Conservation (phyloP, 2,329 filamentous ascomycete genomes). For the Microsporum canis region DNA sequence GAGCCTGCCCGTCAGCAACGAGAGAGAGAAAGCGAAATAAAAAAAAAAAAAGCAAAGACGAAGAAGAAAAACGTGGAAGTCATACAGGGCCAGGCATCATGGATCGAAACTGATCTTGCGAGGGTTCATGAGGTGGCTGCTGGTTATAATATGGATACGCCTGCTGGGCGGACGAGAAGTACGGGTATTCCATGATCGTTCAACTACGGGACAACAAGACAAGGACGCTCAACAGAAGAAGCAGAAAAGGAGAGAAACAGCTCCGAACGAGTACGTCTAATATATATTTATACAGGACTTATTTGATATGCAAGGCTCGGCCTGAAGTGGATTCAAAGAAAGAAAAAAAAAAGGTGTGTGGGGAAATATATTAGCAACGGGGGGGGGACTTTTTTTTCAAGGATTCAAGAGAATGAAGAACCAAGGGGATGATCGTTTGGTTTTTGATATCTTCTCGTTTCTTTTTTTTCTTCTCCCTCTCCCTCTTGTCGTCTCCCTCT, state of each 20-base stretch:
- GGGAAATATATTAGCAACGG: background rate
- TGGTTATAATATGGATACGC: conserved; percentile 2
- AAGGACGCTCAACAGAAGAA: background rate
- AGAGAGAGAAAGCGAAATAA: background rate
- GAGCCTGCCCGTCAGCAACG: background rate
- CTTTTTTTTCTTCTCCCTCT: background rate
- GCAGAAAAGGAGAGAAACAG: background rate
- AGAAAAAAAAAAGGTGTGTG: background rate
- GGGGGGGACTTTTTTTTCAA: background rate
- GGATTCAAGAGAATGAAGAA: background rate
- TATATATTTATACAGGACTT: background rate
- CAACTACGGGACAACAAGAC: background rate
- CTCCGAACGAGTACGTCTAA: background rate
- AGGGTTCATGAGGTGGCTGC: background rate
- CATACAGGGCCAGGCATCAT: background rate
- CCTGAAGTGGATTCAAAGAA: background rate
- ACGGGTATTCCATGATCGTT: background rate
- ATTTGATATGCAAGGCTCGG: background rate
- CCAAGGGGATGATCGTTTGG: background rate
- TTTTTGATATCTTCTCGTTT: background rate
- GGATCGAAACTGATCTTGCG: background rate
- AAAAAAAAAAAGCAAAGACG: background rate
- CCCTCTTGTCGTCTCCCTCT: background rate
- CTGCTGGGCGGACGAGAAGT: conserved; percentile 1
- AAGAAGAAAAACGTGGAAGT: background rate